Evolutionary conservation across 2,329 filamentous ascomycete species (phyloP).

Genomic region (Aspergillus latus): DNA sequence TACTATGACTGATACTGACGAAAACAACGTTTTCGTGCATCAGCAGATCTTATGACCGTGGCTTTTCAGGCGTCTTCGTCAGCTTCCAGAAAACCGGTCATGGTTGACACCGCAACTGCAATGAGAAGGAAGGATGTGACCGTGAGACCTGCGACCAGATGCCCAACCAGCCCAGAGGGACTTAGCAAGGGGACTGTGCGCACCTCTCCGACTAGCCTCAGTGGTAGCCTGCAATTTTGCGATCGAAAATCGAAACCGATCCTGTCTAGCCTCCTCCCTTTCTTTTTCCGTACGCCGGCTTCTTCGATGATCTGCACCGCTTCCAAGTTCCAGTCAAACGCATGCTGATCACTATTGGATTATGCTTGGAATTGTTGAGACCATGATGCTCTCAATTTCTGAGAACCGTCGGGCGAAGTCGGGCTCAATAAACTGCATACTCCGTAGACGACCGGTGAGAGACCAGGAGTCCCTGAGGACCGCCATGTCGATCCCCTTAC

Average conservation of each 20-base stretch:
- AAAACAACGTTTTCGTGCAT: not conserved
- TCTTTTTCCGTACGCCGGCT: not conserved
- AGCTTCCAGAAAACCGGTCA: conserved; percentile 18
- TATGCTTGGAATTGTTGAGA: not conserved
- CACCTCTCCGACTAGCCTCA: conserved; percentile 4
- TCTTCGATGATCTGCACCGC: conserved; percentile 1
- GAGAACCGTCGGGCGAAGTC: conserved; percentile 3
- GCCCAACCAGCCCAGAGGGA: conserved; percentile 10
- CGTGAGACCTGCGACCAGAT: conserved; percentile 13
- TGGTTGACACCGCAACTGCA: conserved; percentile 22
- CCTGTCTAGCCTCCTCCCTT: not conserved
- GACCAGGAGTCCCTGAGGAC: not conserved
- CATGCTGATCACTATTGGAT: not conserved
- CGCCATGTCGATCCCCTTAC: not conserved
- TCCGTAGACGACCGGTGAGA: not conserved
- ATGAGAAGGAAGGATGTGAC: conserved; percentile 18
- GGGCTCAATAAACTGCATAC: not conserved
- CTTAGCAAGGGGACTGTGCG: conserved; percentile 23
- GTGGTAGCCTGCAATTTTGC: conserved; percentile 12
- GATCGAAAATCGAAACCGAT: not conserved
- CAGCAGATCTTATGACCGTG: conserved; percentile 2
- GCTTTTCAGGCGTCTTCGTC: conserved; percentile 15
- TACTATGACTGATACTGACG: not conserved
- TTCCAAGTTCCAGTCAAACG: not conserved
- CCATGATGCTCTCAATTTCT: not conserved